These are phyloP conservation scores for Citrus inodora DNA, from an alignment of 345 rosid species.

Conservation along the genomic window DNA sequence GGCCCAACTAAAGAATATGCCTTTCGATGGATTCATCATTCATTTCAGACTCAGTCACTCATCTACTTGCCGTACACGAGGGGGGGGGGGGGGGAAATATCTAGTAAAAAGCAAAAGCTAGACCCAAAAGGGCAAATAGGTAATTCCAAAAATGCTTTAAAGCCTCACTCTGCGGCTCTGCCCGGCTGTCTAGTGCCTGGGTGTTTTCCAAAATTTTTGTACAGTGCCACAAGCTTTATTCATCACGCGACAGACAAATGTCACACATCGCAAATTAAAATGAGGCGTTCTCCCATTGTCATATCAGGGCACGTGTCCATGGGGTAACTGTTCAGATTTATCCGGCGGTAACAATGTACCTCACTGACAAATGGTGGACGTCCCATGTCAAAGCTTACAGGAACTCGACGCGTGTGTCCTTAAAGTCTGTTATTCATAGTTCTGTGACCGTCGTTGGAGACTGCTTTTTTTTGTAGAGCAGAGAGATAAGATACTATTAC, in stretches of 20 bases:
- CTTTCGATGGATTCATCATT: neutral
- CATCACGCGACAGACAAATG: constrained; percentile 32
- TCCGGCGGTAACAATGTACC: neutral
- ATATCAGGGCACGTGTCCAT: constrained; percentile 21
- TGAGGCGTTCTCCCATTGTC: constrained; percentile 19
- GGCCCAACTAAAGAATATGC: neutral
- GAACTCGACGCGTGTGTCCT: neutral
- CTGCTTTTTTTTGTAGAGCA: neutral
- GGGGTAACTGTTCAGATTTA: constrained; percentile 18
- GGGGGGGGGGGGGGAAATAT: too few relatives aligned
- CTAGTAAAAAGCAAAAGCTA: neutral
- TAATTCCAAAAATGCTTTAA: neutral
- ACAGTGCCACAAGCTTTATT: neutral
- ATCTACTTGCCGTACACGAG: neutral
- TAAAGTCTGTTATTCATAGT: neutral
- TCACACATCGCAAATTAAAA: neutral
- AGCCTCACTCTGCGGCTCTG: too few relatives aligned
- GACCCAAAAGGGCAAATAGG: neutral
- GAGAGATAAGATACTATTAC: neutral
- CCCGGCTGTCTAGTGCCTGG: neutral
- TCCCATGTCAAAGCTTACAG: constrained; percentile 10
- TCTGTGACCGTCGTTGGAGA: neutral
- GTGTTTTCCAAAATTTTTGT: neutral
- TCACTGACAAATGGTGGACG: neutral
- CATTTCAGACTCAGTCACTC: neutral